Base-by-base conservation (phyloP, 495 filamentous ascomycete species). In the Trichoderma orchidacearum region DNA sequence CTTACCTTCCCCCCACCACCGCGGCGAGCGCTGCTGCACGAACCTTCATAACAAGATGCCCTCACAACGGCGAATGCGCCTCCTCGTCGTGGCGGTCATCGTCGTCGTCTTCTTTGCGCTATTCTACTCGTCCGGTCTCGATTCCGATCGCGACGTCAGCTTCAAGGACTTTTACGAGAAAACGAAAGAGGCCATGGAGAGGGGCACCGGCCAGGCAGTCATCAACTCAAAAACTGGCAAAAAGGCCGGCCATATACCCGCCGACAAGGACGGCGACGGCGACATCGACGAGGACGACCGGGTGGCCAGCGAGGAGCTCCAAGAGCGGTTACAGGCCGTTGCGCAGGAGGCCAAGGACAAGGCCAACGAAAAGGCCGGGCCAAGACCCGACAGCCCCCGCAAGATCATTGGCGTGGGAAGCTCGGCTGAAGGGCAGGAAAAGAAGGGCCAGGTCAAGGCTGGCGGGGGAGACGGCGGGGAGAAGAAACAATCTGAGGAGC, bases 381-480 rank as follows among this genome's bases (percentile, higher is more conserved):
- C 81, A 56, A 77, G 78, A 60, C 76, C 75, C 15, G 80, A 81
- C 61, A 18, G 64, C 6, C 78, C 77, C 0, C 62, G 64, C 27
- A 59, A 66, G 6, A 60, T 79, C 12, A 62, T 80, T 7, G 76
- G 76, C 4, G 74, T 78, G 27, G 76, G 77, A 13, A 78, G 71
- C 58, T 75, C 72, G 53, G 87, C 86, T 0, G 84, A 83, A 11
- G 79, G 87, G 41, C 87, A 89, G 64, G 80, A 79, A 67, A 68
- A 60, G 54, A 63, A 54, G 58, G 63, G 53, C 56, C 30, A 59
- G 64, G 52, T 60, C 59, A 1, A 62, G 64, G 30, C 62, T 65
- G 34, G 64, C 68, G 9, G 56, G 54, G 8, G 59, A 60, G 45
- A 63, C 67, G 45, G 56, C 61, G 25, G 64, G 57, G 5, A 64